Percentiles rank a stretch among this genome's conserved stretches.
Evolutionary conservation across 2,329 filamentous ascomycete species (phyloP).

Genomic region (Penicillium sp.): DNA sequence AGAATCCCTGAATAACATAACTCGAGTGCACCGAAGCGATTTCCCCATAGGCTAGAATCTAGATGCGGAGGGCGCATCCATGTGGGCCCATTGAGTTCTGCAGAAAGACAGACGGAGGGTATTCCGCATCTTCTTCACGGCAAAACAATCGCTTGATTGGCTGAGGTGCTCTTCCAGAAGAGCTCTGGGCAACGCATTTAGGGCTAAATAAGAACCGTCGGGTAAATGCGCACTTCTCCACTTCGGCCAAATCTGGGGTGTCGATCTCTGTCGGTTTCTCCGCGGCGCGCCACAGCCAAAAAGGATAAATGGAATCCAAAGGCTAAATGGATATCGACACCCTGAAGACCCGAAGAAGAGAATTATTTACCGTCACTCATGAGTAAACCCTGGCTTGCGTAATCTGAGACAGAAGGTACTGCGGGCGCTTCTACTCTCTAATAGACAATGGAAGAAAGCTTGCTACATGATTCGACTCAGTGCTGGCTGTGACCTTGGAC

Average conservation of each 20-base stretch:
- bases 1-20: not conserved
- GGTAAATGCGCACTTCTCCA: conserved; percentile 5
- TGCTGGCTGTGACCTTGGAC: not conserved
- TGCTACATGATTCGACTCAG: not conserved
- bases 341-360: too few relatives aligned
- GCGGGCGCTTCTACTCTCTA: too few relatives aligned
- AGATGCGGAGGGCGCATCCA: not conserved
- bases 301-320: not conserved
- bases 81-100: not conserved
- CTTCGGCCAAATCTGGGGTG: not conserved
- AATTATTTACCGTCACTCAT: too few relatives aligned
- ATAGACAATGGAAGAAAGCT: too few relatives aligned
- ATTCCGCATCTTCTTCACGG: conserved; percentile 13
- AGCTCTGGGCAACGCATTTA: not conserved
- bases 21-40: not conserved
- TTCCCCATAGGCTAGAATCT: not conserved
- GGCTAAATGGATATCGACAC: too few relatives aligned
- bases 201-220: conserved; percentile 8
- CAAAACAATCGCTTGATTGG: conserved; percentile 8
- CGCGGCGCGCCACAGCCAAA: not conserved
- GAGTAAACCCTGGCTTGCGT: too few relatives aligned
- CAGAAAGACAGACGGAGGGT: conserved; percentile 5
- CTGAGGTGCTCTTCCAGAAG: not conserved
- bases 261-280: not conserved
- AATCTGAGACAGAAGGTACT: too few relatives aligned